Evolutionary conservation across 2,329 filamentous ascomycete species (phyloP).

Genomic region (Xylariomycetidae sp.): DNA sequence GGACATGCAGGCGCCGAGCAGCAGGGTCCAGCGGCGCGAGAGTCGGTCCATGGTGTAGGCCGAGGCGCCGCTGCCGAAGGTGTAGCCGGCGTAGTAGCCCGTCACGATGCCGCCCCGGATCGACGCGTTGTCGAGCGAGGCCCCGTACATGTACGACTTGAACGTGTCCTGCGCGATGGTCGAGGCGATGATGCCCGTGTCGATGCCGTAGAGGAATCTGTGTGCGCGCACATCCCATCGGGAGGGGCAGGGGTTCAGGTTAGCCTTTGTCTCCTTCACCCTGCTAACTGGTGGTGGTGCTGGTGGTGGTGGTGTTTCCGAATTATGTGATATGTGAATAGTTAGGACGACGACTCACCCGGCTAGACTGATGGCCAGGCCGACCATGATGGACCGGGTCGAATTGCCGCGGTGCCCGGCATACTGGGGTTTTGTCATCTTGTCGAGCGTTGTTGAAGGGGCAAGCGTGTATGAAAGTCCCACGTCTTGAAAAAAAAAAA

Average conservation of each 20-base stretch:
- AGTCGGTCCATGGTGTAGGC: conserved; percentile 6
- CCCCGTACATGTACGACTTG: conserved; percentile 12
- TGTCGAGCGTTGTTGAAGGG: too few relatives aligned
- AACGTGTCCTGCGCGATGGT: conserved; percentile 13
- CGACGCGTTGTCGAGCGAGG: conserved; percentile 4
- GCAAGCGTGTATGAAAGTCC: too few relatives aligned
- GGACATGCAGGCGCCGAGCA: conserved; percentile 5
- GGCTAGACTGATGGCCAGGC: conserved; percentile 7
- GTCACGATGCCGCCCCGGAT: conserved; percentile 9
- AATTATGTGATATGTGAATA: background rate
- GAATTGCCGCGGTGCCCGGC: conserved; percentile 9
- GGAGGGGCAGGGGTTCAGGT: background rate
- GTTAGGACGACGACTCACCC: conserved; percentile 2
- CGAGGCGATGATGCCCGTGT: conserved; percentile 12
- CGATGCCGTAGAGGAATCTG: conserved; percentile 10
- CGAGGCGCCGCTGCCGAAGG: conserved; percentile 8
- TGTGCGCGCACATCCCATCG: background rate
- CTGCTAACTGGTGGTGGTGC: too few relatives aligned
- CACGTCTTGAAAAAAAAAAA: too few relatives aligned
- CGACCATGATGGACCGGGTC: conserved; percentile 6
- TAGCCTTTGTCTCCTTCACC: background rate
- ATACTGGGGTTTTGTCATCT: conserved; percentile 6
- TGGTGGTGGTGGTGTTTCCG: too few relatives aligned
- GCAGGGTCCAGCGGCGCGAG: conserved; percentile 7
- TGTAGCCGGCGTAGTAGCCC: conserved; percentile 9